Conservation (phyloP, 2,329 filamentous ascomycete species). For the Hypoxylon sp. region DNA sequence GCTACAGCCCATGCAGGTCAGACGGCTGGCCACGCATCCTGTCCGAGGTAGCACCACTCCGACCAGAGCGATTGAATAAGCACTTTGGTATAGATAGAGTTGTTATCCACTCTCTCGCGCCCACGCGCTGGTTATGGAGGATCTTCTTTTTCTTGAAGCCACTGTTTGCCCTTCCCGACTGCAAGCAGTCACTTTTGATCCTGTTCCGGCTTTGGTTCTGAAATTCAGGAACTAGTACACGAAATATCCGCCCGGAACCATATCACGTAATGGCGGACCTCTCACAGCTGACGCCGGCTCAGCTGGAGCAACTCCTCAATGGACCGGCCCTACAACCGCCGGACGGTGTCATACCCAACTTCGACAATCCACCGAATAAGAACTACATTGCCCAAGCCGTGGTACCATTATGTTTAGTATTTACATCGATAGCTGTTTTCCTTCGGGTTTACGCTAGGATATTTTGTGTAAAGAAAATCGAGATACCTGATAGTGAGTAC, state of each 20-base stretch:
- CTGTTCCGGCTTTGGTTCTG: constrained; percentile 12
- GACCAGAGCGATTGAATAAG: constrained; percentile 2
- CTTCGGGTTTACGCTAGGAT: constrained; percentile 44
- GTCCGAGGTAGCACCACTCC: constrained; percentile 20
- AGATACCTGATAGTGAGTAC: constrained; percentile 44
- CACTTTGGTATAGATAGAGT: constrained; percentile 41
- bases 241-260: constrained; percentile 11
- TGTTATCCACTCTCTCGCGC: constrained; percentile 35
- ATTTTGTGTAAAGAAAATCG: constrained; percentile 41
- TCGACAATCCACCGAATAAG: constrained; percentile 45
- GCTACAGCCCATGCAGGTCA: constrained; percentile 36
- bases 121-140: constrained; percentile 19
- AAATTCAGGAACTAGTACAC: constrained; percentile 17
- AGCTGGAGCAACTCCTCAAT: constrained; percentile 33
- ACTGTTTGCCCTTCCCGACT: constrained; percentile 20
- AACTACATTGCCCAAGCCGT: constrained; percentile 38
- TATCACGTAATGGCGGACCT: constrained; percentile 31
- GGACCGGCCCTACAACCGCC: constrained; percentile 46
- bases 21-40: constrained; percentile 36
- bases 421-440: constrained; percentile 35
- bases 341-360: constrained; percentile 40
- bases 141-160: constrained; percentile 25
- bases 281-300: constrained; percentile 29
- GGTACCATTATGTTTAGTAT: constrained; percentile 40
- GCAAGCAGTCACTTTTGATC: constrained; percentile 17